phyloP scores from a whole-genome alignment of 1,139 yeast genomes.

The Meyerozyma guilliermondii region DNA sequence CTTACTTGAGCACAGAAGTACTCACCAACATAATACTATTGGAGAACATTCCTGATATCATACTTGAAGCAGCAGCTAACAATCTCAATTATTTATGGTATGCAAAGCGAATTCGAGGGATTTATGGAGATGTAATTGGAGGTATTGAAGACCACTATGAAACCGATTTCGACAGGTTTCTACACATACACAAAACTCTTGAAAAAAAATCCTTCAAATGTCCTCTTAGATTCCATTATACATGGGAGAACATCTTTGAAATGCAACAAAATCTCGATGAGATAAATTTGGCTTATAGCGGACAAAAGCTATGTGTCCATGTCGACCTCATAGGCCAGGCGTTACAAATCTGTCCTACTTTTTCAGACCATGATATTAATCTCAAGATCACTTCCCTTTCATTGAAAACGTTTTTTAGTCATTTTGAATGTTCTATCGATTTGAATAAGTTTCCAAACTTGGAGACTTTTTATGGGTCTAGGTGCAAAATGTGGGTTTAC shows the following conservation, averaged over 20 bases:
- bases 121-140: not conserved
- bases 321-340: not conserved
- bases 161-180: not conserved
- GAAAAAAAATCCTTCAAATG: not conserved
- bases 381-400: not conserved
- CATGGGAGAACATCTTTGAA: not conserved
- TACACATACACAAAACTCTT: not conserved
- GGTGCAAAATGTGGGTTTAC: not conserved
- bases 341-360: not conserved
- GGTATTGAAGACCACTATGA: not conserved
- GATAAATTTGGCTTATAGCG: not conserved
- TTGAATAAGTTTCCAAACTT: not conserved
- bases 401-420: not conserved
- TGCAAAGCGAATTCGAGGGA: not conserved
- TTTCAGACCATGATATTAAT: not conserved
- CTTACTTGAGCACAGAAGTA: not conserved
- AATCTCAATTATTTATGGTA: not conserved
- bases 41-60: not conserved
- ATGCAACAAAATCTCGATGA: not conserved
- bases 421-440: not conserved
- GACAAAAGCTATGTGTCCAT: not conserved
- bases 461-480: not conserved
- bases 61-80: not conserved
- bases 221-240: not conserved
- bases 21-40: not conserved